These are phyloP conservation scores for Gaertneriomyces sp. DNA, from an alignment of 192 early-diverging fungal genomes.

Conservation along the genomic window DNA sequence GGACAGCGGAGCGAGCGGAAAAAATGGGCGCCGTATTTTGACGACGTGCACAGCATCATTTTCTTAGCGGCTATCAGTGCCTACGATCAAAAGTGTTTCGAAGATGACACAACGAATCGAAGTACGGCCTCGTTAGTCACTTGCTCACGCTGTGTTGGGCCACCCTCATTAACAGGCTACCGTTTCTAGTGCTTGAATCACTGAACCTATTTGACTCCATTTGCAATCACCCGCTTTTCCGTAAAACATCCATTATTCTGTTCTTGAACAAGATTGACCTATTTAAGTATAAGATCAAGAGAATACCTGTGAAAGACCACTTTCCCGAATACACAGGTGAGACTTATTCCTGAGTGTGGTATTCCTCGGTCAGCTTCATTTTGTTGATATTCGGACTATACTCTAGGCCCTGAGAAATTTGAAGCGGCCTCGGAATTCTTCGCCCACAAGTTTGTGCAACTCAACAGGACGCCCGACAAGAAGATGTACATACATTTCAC, in stretches of 20 bases:
- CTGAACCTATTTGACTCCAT: slow-evolving; percentile 49
- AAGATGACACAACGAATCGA: slow-evolving; percentile 61
- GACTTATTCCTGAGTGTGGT: neutral
- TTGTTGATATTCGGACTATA: neutral
- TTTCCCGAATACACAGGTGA: slow-evolving; percentile 50
- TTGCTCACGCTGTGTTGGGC: no score
- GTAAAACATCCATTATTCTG: slow-evolving; percentile 49
- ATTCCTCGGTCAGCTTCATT: neutral
- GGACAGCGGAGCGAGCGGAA: slow-evolving; percentile 63
- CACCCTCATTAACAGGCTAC: neutral
- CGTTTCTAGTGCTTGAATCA: slow-evolving; percentile 40
- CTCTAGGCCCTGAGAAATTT: slow-evolving; percentile 44
- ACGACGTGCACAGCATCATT: slow-evolving; percentile 66
- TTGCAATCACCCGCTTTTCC: slow-evolving; percentile 49
- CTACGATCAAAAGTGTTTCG: slow-evolving; percentile 61
- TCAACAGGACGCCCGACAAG: slow-evolving; percentile 45
- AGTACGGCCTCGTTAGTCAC: slow-evolving; percentile 20
- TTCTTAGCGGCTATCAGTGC: slow-evolving; percentile 64
- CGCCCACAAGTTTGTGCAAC: slow-evolving; percentile 37
- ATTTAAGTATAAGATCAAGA: slow-evolving; percentile 44
- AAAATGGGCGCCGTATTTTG: slow-evolving; percentile 72
- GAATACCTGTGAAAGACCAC: slow-evolving; percentile 34
- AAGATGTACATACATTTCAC: slow-evolving; percentile 61
- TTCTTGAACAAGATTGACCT: slow-evolving; percentile 60
- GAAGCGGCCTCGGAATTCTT: slow-evolving; percentile 49